These are phyloP conservation scores for Vitis amurensis DNA, from an alignment of 164 flowering plant genomes.

Conservation along the genomic window DNA sequence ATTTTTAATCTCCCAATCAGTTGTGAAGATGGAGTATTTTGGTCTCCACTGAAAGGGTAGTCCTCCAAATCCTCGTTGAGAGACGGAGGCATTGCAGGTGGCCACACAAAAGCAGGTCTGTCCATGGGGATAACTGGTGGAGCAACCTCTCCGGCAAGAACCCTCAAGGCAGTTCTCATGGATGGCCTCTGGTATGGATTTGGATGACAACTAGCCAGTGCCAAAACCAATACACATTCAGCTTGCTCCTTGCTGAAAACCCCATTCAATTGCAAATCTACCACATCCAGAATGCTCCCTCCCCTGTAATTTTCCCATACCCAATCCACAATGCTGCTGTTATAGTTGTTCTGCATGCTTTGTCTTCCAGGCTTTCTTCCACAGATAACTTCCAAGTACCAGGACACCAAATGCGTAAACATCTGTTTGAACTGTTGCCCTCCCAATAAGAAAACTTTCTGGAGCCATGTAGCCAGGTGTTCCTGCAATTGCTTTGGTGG, in stretches of 20 bases:
- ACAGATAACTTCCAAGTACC: conserved; percentile 39
- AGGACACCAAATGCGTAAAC: conserved; percentile 44
- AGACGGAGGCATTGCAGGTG: conserved; percentile 25
- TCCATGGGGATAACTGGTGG: conserved; percentile 40
- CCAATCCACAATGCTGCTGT: conserved; percentile 29
- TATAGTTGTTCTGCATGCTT: conserved; percentile 8
- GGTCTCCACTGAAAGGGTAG: too few relatives aligned
- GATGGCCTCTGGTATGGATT: conserved; percentile 53
- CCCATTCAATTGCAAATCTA: conserved; percentile 29
- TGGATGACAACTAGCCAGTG: conserved; percentile 63
- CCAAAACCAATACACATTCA: conserved; percentile 31
- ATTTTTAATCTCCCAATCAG: too few relatives aligned
- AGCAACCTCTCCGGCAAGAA: conserved; percentile 45
- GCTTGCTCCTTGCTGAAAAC: conserved; percentile 25
- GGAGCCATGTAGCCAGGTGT: conserved; percentile 57
- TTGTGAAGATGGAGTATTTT: too few relatives aligned
- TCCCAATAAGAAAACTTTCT: conserved; percentile 34
- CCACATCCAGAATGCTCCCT: conserved; percentile 25
- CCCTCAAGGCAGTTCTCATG: conserved; percentile 41
- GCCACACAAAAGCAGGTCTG: conserved; percentile 56
- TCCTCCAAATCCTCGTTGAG: conserved; percentile 10
- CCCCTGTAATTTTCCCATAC: conserved; percentile 36
- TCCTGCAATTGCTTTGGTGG: conserved; percentile 35
- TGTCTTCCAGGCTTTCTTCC: conserved; percentile 36
- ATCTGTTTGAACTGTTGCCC: conserved; percentile 41